Conservation (phyloP, 1,284 basidiomycete species). For the Rhodotorula glutinis region DNA sequence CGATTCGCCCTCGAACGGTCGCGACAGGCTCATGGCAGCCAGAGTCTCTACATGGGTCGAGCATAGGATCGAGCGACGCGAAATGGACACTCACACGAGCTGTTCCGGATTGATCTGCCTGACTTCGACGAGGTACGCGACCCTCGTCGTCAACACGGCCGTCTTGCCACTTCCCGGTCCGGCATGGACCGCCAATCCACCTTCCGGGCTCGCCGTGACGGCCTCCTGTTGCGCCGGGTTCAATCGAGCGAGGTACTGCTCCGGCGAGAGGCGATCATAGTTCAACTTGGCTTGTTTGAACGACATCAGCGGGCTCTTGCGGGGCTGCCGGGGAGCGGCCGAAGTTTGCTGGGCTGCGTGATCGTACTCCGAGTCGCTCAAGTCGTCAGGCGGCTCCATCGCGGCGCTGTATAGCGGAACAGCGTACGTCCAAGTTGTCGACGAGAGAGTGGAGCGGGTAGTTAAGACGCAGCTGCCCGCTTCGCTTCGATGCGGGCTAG, state of each 20-base stretch:
- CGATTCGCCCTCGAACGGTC: background rate
- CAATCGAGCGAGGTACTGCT: conserved; percentile 35
- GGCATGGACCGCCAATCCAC: conserved; percentile 75
- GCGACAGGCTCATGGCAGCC: no score
- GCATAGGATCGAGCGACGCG: no score
- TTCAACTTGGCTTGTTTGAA: conserved; percentile 25
- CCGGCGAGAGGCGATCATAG: background rate
- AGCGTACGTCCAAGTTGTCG: no score
- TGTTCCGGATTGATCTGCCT: conserved; percentile 37
- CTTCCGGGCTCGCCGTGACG: conserved; percentile 48
- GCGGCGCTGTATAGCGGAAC: background rate
- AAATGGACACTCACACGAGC: conserved; percentile 27
- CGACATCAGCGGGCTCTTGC: no score
- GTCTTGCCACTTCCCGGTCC: conserved; percentile 59
- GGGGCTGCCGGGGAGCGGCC: no score
- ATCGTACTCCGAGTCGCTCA: conserved; percentile 19
- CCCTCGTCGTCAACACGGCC: conserved; percentile 71
- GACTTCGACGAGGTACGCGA: conserved; percentile 66
- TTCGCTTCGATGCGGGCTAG: no score
- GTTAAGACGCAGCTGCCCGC: no score
- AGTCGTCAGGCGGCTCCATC: conserved; percentile 30
- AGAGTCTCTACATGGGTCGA: no score
- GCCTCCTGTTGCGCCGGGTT: conserved; percentile 41
- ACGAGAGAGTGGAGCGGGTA: no score
- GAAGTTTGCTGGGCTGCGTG: background rate